phyloP scores from a whole-genome alignment of 2,329 filamentous ascomycete genomes.

The Fusarium sp. region DNA sequence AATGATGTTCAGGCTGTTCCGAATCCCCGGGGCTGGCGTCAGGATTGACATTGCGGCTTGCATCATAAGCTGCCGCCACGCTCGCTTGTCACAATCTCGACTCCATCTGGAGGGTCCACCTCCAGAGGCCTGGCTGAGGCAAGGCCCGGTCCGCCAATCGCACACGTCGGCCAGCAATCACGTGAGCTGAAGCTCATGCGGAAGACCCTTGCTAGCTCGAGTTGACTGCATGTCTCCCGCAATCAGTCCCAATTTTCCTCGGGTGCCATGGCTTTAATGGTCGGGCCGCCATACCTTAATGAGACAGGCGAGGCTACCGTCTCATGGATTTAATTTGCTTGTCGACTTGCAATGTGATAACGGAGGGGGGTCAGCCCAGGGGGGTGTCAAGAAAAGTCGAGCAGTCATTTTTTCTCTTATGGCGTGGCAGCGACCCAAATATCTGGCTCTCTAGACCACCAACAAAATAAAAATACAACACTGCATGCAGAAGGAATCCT shows the following conservation, averaged over 20 bases:
- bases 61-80: conserved; percentile 26
- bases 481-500: conserved; percentile 7
- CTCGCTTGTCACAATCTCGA: conserved; percentile 35
- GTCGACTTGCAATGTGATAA: background rate
- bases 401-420: background rate
- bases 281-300: conserved; percentile 38
- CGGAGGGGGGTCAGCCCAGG: background rate
- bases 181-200: conserved; percentile 51
- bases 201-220: conserved; percentile 46
- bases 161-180: conserved; percentile 49
- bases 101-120: conserved; percentile 12
- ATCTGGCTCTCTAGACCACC: conserved; percentile 2
- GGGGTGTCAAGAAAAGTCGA: background rate
- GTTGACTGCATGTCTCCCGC: conserved; percentile 50
- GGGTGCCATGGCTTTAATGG: conserved; percentile 33
- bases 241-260: conserved; percentile 44
- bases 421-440: conserved; percentile 10
- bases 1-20: conserved; percentile 6
- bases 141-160: conserved; percentile 54
- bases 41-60: conserved; percentile 30
- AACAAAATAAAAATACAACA: conserved; percentile 3
- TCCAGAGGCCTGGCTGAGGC: conserved; percentile 43
- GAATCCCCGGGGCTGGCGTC: conserved; percentile 37
- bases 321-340: conserved; percentile 15
- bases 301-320: conserved; percentile 35